Evolutionary conservation across 129 eudicot species (phyloP).

Genomic region (Helianthus tuberosus): DNA sequence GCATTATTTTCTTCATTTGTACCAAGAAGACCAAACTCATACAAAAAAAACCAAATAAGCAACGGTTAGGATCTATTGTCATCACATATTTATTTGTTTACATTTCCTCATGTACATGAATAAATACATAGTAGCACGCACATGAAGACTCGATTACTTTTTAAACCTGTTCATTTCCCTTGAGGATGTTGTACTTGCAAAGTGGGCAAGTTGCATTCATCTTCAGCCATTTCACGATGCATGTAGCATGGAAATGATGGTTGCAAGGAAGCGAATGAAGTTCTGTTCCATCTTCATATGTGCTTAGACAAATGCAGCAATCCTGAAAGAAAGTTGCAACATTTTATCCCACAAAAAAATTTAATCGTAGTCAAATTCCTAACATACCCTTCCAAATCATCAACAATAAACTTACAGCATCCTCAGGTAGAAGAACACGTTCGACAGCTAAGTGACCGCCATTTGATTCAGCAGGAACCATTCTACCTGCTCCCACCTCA

Average conservation of each 20-base stretch:
- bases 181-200: constrained; percentile 91
- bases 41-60: constrained; percentile 29
- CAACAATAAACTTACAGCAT: constrained; percentile 69
- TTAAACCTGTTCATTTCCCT: constrained; percentile 74
- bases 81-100: constrained; percentile 19
- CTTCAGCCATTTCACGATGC: constrained; percentile 95
- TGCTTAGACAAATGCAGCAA: constrained; percentile 83
- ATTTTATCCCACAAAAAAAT: neutral
- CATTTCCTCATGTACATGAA: constrained; percentile 40
- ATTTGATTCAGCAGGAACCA: constrained; percentile 73
- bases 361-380: neutral
- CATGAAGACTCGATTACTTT: neutral
- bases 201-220: constrained; percentile 97
- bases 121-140: constrained; percentile 29
- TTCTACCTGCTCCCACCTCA: constrained; percentile 73
- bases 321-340: constrained; percentile 47
- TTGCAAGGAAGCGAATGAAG: constrained; percentile 84
- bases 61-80: neutral
- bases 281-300: constrained; percentile 82
- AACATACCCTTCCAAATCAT: neutral
- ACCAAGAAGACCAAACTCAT: constrained; percentile 31
- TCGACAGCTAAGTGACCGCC: constrained; percentile 62
- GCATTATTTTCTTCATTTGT: constrained; percentile 28
- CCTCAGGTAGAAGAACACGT: constrained; percentile 81
- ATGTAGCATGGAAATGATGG: constrained; percentile 76